Evolutionary conservation across 1,284 basidiomycete genomes (phyloP), one percentile per base, ranked within the genome.

Genomic region (Leccinum griseonigrum): DNA sequence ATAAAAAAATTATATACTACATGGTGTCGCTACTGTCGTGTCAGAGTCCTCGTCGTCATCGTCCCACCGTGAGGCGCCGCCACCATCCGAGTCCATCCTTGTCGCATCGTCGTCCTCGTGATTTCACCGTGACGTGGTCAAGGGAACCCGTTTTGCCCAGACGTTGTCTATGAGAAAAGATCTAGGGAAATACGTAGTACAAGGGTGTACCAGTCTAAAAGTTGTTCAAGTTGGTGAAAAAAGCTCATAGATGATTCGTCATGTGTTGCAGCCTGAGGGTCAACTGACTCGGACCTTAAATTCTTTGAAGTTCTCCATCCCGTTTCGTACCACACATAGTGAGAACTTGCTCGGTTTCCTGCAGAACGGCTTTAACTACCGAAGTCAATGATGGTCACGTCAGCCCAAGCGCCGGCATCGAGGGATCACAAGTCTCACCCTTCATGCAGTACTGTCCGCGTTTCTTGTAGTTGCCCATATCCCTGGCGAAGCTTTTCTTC

Each of bases 361-460:
- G 80, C 55, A 89, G 69, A 29, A 83, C 84, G 59, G 82, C 78
- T 70, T 84, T 77, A 16, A 88, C 87, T 89, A 63, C 31, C 22
- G 31, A 61, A 58, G 29, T 43, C 26, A 36, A 62, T 48, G 46
- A 62, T n/a, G 43, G 36, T 31, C 18, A 43, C n/a, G 8, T 75
- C 54, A 72, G 46, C 28, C 29, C n/a, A 29, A 31, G 55, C 32
- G 16, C 48, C 26, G 8, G 18, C 16, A 3, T 36, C 11, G 10
- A 46, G 18, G 29, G 56, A 28, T n/a, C n/a, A 50, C 16, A 34
- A 11, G 31, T 63, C 77, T 60, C 59, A 86, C 87, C 85, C 76
- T 83, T 85, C 34, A 78, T 77, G 64, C 83, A 81, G 69, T 88
- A 85, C 52, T 79, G 74, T 16, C 72, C 72, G 63, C 87, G 84